phyloP scores from a whole-genome alignment of 306 rosid species.

The Sicyos edulis region DNA sequence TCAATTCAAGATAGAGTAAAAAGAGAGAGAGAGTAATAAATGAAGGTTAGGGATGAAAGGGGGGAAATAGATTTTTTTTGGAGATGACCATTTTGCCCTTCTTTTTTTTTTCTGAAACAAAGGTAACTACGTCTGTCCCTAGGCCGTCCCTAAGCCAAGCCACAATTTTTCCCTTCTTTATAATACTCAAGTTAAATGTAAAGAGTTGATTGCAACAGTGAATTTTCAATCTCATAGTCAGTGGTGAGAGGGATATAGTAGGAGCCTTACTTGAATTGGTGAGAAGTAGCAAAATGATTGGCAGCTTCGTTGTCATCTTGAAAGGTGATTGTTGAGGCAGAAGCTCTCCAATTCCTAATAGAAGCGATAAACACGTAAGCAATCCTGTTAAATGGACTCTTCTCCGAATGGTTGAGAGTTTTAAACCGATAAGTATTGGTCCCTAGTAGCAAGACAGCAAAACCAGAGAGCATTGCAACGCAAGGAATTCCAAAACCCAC shows the following conservation, averaged over 20 bases:
- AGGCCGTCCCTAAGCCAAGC: too few relatives aligned
- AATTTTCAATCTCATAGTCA: not conserved
- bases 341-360: constrained; percentile 29
- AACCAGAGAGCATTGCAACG: constrained; percentile 34
- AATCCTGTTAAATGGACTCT: constrained; percentile 37
- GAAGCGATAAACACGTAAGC: constrained; percentile 36
- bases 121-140: too few relatives aligned
- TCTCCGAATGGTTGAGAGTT: constrained; percentile 9
- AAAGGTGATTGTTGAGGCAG: constrained; percentile 17
- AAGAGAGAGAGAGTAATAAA: too few relatives aligned
- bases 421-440: constrained; percentile 40
- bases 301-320: constrained; percentile 25
- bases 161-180: too few relatives aligned
- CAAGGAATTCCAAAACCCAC: constrained; percentile 64
- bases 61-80: too few relatives aligned
- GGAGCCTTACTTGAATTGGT: constrained; percentile 37
- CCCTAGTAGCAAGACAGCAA: constrained; percentile 49
- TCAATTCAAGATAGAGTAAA: too few relatives aligned
- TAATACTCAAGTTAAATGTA: too few relatives aligned
- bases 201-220: too few relatives aligned
- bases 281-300: constrained; percentile 25
- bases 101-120: too few relatives aligned
- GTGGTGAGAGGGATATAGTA: not conserved
- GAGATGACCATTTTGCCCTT: too few relatives aligned
- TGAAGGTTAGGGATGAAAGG: too few relatives aligned